phyloP scores from a whole-genome alignment of 2,329 filamentous ascomycete genomes.

The Sclerotiophoma versabilis region DNA sequence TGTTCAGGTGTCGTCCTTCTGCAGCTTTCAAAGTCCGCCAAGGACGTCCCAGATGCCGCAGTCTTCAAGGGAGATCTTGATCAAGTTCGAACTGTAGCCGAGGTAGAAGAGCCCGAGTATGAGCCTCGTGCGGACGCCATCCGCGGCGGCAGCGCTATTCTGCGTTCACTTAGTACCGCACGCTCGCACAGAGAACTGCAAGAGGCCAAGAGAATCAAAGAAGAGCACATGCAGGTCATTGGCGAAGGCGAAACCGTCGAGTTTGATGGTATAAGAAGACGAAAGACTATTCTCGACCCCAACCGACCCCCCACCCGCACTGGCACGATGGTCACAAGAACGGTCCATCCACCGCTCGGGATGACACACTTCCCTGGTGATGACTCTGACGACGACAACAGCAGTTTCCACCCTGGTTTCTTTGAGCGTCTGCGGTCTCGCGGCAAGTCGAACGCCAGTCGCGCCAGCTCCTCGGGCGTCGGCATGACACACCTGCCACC shows the following conservation, averaged over 20 bases:
- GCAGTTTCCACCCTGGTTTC: slow-evolving; percentile 58
- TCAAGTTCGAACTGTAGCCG: slow-evolving; percentile 92
- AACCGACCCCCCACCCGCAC: slow-evolving; percentile 43
- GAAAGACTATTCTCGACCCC: slow-evolving; percentile 65
- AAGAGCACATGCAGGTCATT: slow-evolving; percentile 82
- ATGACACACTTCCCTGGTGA: slow-evolving; percentile 84
- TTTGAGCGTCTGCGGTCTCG: slow-evolving; percentile 48
- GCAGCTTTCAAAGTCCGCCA: slow-evolving; percentile 97
- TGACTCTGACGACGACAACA: slow-evolving; percentile 53
- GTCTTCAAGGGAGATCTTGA: slow-evolving; percentile 93
- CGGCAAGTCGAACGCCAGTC: slow-evolving; percentile 44
- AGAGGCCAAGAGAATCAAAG: slow-evolving; percentile 78
- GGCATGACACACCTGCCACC: slow-evolving; percentile 35
- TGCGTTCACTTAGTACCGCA: slow-evolving; percentile 79
- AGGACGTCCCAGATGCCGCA: slow-evolving; percentile 92
- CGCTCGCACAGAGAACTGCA: slow-evolving; percentile 80
- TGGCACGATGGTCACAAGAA: slow-evolving; percentile 55
- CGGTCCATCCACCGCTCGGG: slow-evolving; percentile 77
- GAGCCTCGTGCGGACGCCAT: slow-evolving; percentile 97
- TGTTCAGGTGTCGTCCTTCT: slow-evolving; percentile 90
- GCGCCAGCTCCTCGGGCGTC: slow-evolving; percentile 21
- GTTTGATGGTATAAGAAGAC: slow-evolving; percentile 87
- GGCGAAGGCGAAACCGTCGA: slow-evolving; percentile 82
- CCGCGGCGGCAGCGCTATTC: slow-evolving; percentile 85
- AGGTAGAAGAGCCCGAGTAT: slow-evolving; percentile 93